Evolutionary conservation across 176 grass and related monocot species (phyloP).

Genomic region (Microstegium vimineum): DNA sequence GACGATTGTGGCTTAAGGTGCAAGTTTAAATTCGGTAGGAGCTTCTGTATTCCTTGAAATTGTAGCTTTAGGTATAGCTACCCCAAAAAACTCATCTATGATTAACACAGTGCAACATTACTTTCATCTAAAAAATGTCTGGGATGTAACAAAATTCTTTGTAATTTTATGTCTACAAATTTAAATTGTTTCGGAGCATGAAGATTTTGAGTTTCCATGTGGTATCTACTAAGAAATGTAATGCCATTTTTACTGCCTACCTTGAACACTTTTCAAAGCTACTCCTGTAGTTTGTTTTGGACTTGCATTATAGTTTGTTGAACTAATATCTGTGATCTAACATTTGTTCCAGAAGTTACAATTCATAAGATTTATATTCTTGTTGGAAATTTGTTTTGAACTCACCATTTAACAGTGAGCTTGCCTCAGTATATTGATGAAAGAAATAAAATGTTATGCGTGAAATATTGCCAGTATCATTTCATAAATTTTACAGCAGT

Average conservation of each 20-base stretch:
- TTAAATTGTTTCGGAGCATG: background rate
- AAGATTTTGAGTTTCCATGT: background rate
- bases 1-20: background rate
- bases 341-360: background rate
- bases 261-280: background rate
- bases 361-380: background rate
- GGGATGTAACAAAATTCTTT: background rate
- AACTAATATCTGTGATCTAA: background rate
- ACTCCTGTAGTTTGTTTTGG: background rate
- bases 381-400: background rate
- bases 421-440: background rate
- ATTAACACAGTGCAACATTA: background rate
- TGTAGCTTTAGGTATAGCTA: background rate
- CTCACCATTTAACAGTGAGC: background rate
- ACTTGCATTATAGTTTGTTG: background rate
- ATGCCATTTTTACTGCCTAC: background rate
- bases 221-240: background rate
- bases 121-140: background rate
- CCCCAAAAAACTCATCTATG: constrained; percentile 2
- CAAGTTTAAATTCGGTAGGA: background rate
- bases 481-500: background rate
- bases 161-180: background rate
- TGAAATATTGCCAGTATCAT: background rate
- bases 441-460: background rate
- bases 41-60: background rate